Evolutionary conservation across 306 rosid species (phyloP), one percentile per base, ranked within the genome.

Genomic region (Casuarina cunninghamiana): DNA sequence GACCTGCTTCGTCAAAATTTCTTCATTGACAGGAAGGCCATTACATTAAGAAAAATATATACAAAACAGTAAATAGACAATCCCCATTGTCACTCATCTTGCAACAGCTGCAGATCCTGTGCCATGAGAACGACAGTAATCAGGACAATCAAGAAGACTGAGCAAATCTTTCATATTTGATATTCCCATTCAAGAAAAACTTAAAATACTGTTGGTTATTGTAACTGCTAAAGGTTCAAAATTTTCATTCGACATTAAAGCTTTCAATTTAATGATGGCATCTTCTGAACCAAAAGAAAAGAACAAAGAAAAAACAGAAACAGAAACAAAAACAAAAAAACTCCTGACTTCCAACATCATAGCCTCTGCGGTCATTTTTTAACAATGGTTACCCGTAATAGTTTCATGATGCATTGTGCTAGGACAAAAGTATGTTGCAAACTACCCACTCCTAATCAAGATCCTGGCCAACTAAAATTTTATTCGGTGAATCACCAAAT

Each of bases 51-150:
- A 35, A 62, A 12, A 16, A 3, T 62, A 26, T 26, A 26, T 26
- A 0, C 32, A 26, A 26, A 26, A 26, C 32, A 38, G 69, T 45
- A 37, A 21, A 39, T 63, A 63, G 69, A 63, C 45, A 17, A 63
- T 12, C 69, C 69, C 46, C 42, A 5, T 32, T 0, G 4, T 12
- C 5, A 11, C 50, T 76, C 50, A 77, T 39, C 76, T 77, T 44
- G 76, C 48, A 41, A 38, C 44, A n/a, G 80, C 58, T 57, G 62
- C 55, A 12, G 77, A 77, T 73, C 87, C 87, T 84, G 84, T 67
- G 16, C 54, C 41, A 21, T 16, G 78, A 42, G 41, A 19, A 55
- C 35, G 42, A 32, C 37, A 39, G 5, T 67, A 17, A 37, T 7
- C 62, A 83, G 16, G 53, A 68, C 21, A 70, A 78, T 48, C 60